Conservation (phyloP, 345 rosid genomes). For the Dovyalis caffra region DNA sequence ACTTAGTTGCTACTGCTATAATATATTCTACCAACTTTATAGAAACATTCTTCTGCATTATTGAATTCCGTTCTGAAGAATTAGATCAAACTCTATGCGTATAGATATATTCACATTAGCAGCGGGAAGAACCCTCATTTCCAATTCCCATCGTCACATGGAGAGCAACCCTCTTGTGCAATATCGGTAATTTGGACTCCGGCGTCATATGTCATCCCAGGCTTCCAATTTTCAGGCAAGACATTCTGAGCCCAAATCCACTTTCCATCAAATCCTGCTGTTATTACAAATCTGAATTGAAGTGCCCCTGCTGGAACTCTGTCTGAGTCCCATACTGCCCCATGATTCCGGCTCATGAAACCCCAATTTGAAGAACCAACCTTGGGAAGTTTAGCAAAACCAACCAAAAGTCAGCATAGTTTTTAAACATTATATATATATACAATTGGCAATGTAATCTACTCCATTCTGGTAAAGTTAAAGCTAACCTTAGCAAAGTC, state of each 20-base stretch:
- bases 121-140: slow-evolving; percentile 19
- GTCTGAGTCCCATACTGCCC: slow-evolving; percentile 78
- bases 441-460: not conserved
- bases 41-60: not conserved
- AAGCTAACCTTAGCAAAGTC: slow-evolving; percentile 62
- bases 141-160: slow-evolving; percentile 59
- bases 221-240: slow-evolving; percentile 72
- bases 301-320: slow-evolving; percentile 68
- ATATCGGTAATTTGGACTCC: slow-evolving; percentile 76
- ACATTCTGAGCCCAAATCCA: slow-evolving; percentile 68
- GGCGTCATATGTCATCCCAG: slow-evolving; percentile 56
- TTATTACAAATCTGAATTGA: slow-evolving; percentile 74
- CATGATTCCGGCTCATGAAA: slow-evolving; percentile 63
- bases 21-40: not conserved
- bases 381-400: slow-evolving; percentile 11
- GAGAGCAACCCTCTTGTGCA: slow-evolving; percentile 83
- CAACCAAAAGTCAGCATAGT: not conserved
- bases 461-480: not conserved
- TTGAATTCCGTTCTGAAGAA: not conserved
- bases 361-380: slow-evolving; percentile 72
- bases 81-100: not conserved
- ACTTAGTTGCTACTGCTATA: not conserved
- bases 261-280: slow-evolving; percentile 82
- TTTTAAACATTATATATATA: too few species aligned
- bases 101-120: slow-evolving; percentile 2